These are phyloP conservation scores for Petunia secreta DNA, from an alignment of 257 asterid genomes.

Conservation along the genomic window DNA sequence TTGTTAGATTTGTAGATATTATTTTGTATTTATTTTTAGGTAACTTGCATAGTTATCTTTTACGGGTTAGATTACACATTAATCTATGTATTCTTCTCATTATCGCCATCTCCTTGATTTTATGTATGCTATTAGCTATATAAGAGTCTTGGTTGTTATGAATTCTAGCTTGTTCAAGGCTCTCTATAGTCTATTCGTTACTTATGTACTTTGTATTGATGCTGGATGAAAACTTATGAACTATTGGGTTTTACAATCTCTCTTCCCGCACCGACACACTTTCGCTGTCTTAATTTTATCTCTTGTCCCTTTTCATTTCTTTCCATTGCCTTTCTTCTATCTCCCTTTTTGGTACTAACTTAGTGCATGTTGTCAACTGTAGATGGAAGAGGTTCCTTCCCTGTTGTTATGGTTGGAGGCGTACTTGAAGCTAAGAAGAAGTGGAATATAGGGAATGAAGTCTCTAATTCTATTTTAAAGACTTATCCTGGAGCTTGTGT, in stretches of 20 bases:
- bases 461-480: constrained; percentile 60
- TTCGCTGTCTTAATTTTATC: not conserved
- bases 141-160: not conserved
- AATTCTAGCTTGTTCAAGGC: constrained; percentile 14
- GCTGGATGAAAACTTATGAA: not conserved
- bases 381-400: constrained; percentile 79
- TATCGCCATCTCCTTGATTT: not conserved
- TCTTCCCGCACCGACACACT: not conserved
- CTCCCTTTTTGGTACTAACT: not conserved
- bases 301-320: not conserved
- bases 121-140: not conserved
- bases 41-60: constrained; percentile 3
- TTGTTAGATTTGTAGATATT: not conserved
- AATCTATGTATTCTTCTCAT: constrained; percentile 12
- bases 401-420: constrained; percentile 93
- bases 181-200: not conserved
- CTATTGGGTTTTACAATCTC: not conserved
- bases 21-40: constrained; percentile 4
- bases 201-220: not conserved
- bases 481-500: constrained; percentile 74
- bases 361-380: constrained; percentile 39
- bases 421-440: constrained; percentile 80
- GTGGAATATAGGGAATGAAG: constrained; percentile 89
- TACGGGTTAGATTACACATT: not conserved
- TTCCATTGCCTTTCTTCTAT: constrained; percentile 2